These are phyloP conservation scores for Trichoderma pleuroti DNA, from an alignment of 2,329 filamentous ascomycete species.

Conservation along the genomic window DNA sequence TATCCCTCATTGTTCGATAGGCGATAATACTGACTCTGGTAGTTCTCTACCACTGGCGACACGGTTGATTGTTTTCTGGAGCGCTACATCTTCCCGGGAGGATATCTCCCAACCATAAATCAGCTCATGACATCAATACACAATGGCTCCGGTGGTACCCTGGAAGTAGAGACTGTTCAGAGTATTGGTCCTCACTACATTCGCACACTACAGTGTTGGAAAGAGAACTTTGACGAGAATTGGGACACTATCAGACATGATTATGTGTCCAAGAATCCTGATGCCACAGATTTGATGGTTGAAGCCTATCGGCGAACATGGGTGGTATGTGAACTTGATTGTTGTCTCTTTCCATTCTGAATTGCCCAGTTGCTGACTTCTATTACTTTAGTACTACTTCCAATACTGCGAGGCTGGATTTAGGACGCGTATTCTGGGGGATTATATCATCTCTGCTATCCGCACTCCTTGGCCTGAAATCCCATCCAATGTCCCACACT, in stretches of 20 bases:
- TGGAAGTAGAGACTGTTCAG: slow-evolving; percentile 64
- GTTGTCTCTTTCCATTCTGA: rapidly evolving
- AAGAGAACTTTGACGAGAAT: slow-evolving; percentile 55
- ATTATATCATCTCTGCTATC: slow-evolving; percentile 9
- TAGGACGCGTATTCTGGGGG: not conserved
- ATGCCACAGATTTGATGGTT: slow-evolving; percentile 57
- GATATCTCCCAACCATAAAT: slow-evolving; percentile 59
- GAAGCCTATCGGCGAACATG: slow-evolving; percentile 67
- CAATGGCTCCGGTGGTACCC: slow-evolving; percentile 54
- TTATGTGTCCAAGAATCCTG: slow-evolving; percentile 56
- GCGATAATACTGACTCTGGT: not conserved
- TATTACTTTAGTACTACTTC: slow-evolving; percentile 8
- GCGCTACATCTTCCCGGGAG: slow-evolving; percentile 71
- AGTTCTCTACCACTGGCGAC: not conserved
- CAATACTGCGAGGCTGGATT: slow-evolving; percentile 15
- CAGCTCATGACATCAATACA: slow-evolving; percentile 59
- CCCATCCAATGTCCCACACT: slow-evolving; percentile 1
- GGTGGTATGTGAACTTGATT: slow-evolving; percentile 47
- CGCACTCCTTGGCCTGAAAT: slow-evolving; percentile 15
- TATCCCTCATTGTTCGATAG: not conserved
- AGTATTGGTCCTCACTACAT: slow-evolving; percentile 73
- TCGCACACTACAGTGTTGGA: slow-evolving; percentile 65
- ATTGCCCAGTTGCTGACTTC: not conserved
- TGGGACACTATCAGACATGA: slow-evolving; percentile 34
- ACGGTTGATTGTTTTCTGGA: not conserved